Percentiles rank a stretch among this genome's conserved stretches.
phyloP scores from a whole-genome alignment of 2,329 filamentous ascomycete genomes.

The Neurospora sp. region DNA sequence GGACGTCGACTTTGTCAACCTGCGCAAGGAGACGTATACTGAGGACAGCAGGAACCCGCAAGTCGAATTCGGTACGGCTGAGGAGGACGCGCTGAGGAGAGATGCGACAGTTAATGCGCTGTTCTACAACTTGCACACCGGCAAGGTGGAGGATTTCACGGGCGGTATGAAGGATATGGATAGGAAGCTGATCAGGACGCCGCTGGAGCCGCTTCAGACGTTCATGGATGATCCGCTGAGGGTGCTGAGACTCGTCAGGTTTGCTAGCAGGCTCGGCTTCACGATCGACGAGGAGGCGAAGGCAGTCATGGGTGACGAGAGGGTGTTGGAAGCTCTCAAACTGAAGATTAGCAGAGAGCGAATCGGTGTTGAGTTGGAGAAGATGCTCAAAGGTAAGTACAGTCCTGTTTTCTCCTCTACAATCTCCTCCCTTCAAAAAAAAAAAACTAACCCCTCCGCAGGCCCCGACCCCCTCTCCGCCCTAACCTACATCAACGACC shows the following conservation, averaged over 20 bases:
- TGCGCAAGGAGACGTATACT: slow-evolving; percentile 83
- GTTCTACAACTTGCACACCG: slow-evolving; percentile 85
- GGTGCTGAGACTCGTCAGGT: slow-evolving; percentile 77
- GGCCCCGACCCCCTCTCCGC: slow-evolving; percentile 51
- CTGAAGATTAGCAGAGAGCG: slow-evolving; percentile 88
- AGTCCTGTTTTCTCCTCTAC: neutral
- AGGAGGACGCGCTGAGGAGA: slow-evolving; percentile 79
- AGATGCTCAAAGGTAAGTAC: slow-evolving; percentile 66
- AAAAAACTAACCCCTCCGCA: slow-evolving; percentile 12
- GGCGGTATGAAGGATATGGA: slow-evolving; percentile 68
- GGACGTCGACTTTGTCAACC: slow-evolving; percentile 89
- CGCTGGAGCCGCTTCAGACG: slow-evolving; percentile 78
- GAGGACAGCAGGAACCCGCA: slow-evolving; percentile 84
- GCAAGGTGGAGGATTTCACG: slow-evolving; percentile 76
- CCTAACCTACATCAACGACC: slow-evolving; percentile 54
- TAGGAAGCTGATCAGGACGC: slow-evolving; percentile 67
- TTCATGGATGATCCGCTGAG: slow-evolving; percentile 91
- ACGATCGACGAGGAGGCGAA: slow-evolving; percentile 62
- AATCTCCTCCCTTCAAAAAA: neutral
- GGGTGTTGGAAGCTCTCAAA: slow-evolving; percentile 70
- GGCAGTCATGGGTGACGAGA: slow-evolving; percentile 63
- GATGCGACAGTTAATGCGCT: slow-evolving; percentile 94
- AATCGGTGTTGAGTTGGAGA: slow-evolving; percentile 78
- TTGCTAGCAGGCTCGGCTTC: slow-evolving; percentile 78
- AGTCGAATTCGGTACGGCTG: slow-evolving; percentile 86